A percentile compares a stretch with the other conserved stretches of the same genome.
phyloP scores from a whole-genome alignment of 306 rosid species.

The Trichosanthes truncata region DNA sequence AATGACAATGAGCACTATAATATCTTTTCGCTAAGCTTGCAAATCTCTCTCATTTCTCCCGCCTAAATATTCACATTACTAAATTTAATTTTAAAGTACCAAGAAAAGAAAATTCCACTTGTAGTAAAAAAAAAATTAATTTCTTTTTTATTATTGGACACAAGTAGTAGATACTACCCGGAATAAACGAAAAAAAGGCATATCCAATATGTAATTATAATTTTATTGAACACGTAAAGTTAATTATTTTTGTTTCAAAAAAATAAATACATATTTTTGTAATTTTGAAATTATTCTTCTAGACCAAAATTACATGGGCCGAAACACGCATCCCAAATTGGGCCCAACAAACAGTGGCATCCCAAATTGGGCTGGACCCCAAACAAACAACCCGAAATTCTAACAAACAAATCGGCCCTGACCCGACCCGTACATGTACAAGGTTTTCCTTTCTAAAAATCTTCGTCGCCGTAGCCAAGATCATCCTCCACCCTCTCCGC shows the following conservation, averaged over 20 bases:
- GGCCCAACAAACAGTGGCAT: background rate
- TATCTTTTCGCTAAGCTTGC: background rate
- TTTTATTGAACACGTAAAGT: background rate
- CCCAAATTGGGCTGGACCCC: background rate
- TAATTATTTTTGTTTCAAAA: background rate
- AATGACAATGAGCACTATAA: background rate
- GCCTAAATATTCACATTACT: background rate
- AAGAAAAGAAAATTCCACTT: no score
- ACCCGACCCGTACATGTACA: background rate
- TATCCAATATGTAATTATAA: no score
- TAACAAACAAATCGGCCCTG: background rate
- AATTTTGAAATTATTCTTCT: background rate
- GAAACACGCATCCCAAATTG: background rate
- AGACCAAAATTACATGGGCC: background rate
- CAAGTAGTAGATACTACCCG: no score
- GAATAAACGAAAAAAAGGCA: no score
- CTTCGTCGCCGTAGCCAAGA: conserved; percentile 29
- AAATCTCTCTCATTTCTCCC: background rate
- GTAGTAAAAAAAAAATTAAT: no score
- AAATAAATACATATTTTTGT: background rate
- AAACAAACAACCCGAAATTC: background rate
- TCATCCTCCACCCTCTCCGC: conserved; percentile 58
- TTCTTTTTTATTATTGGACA: no score
- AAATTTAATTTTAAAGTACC: no score
- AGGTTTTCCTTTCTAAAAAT: conserved; percentile 16